Evolutionary conservation across 768 basidiomycete species (phyloP).

Genomic region (Coprinopsis sp.): DNA sequence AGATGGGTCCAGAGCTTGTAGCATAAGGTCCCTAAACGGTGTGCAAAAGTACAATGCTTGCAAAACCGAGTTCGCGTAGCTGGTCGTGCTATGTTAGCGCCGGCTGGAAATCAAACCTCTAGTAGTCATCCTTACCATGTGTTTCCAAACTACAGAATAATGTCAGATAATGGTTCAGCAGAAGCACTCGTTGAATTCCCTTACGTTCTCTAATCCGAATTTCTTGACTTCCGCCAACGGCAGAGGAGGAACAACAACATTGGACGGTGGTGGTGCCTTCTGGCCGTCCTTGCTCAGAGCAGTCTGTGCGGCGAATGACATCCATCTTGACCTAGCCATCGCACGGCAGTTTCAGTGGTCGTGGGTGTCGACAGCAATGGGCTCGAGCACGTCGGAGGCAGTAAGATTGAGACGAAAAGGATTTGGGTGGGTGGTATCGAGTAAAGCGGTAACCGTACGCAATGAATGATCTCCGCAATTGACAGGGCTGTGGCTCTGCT

Average conservation of each 20-base stretch:
- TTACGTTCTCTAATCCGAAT: conserved; percentile 96
- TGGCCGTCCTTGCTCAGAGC: conserved; percentile 23
- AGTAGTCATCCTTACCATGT: conserved; percentile 62
- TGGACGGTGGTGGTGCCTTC: conserved; percentile 13
- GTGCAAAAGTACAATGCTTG: conserved; percentile 95
- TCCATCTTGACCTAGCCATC: conserved; percentile 39
- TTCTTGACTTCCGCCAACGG: conserved; percentile 72
- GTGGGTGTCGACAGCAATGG: conserved; percentile 9
- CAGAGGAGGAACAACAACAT: conserved; percentile 26
- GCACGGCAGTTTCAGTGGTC: conserved; percentile 7
- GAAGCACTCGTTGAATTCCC: conserved; percentile 27
- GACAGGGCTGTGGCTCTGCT: no score
- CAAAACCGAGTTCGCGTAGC: conserved; percentile 98
- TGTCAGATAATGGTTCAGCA: conserved; percentile 5
- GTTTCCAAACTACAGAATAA: conserved; percentile 75
- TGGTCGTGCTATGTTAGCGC: conserved; percentile 25
- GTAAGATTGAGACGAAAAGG: no score
- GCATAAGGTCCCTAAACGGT: conserved; percentile 87
- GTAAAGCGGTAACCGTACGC: background rate
- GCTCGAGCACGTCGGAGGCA: conserved; percentile 1
- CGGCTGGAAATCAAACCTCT: background rate
- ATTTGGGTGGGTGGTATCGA: no score
- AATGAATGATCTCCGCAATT: no score
- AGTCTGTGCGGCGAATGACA: conserved; percentile 27
- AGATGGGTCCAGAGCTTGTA: conserved; percentile 59